Percentiles rank a stretch among this genome's conserved stretches.
phyloP scores from a whole-genome alignment of 495 filamentous ascomycete genomes.

The Aspergillus asperescens region DNA sequence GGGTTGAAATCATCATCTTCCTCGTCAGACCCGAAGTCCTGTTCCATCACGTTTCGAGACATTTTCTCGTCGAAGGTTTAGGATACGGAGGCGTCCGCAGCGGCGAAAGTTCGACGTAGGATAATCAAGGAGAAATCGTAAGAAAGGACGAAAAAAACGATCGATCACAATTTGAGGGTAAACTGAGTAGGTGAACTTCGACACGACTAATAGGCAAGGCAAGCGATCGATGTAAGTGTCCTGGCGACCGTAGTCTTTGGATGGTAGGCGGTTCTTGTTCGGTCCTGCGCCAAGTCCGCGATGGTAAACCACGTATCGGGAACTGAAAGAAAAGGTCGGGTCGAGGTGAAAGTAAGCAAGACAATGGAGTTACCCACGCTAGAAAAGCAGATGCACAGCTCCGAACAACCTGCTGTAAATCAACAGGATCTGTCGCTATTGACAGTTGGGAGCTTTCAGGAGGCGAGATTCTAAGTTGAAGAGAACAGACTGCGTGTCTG shows the following conservation, averaged over 20 bases:
- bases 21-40: conserved; percentile 64
- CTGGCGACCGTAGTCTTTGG: not conserved
- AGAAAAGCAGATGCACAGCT: not conserved
- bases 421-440: conserved; percentile 3
- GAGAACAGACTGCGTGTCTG: conserved; percentile 13
- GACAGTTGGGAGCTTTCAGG: not conserved
- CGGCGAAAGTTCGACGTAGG: not conserved
- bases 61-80: conserved; percentile 28
- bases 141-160: not conserved
- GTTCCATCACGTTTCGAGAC: conserved; percentile 48
- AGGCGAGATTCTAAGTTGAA: conserved; percentile 12
- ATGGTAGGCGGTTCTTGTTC: not conserved
- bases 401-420: not conserved
- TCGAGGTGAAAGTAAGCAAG: conserved; percentile 1
- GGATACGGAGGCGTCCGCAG: not conserved
- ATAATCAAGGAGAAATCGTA: not conserved
- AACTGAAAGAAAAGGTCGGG: not conserved
- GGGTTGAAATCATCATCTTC: conserved; percentile 84
- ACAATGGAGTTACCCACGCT: not conserved
- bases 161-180: not conserved
- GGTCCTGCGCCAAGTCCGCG: conserved; percentile 21
- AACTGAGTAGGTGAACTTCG: not conserved
- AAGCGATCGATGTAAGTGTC: not conserved
- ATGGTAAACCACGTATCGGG: conserved; percentile 8
- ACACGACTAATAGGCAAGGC: not conserved